Evolutionary conservation across 805 yeast species (phyloP).

Genomic region (Metschnikowia anglica): DNA sequence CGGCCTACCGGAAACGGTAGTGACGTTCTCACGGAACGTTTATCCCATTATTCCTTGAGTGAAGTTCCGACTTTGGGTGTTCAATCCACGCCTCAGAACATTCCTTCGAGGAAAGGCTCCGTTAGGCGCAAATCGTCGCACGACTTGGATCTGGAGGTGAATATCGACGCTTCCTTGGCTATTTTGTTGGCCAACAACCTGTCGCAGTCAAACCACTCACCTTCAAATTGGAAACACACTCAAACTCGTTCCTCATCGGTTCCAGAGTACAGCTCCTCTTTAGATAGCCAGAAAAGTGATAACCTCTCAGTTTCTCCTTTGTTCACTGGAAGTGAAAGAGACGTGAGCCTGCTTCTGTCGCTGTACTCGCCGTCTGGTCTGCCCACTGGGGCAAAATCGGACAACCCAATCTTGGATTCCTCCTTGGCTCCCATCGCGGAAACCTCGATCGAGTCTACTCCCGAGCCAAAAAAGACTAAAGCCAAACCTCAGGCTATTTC

Average conservation of each 20-base stretch:
- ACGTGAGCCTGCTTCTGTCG: constrained; percentile 41
- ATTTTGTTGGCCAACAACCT: constrained; percentile 25
- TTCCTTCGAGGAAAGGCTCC: constrained; percentile 12
- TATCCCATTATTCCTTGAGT: constrained; percentile 4
- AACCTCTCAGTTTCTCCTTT: constrained; percentile 33
- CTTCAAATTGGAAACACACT: constrained; percentile 9
- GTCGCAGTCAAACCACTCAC: constrained; percentile 7
- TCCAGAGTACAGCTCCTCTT: constrained; percentile 34
- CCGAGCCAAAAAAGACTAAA: constrained; percentile 16
- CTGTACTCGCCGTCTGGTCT: constrained; percentile 24
- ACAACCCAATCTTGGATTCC: constrained; percentile 10
- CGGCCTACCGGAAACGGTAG: constrained; percentile 28
- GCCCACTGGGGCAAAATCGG: constrained; percentile 13
- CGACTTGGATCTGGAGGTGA: constrained; percentile 31
- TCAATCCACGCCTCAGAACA: constrained; percentile 15
- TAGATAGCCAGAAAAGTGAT: constrained; percentile 43
- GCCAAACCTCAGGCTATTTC: constrained; percentile 7
- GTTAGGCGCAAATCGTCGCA: constrained; percentile 13
- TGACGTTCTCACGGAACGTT: constrained; percentile 8
- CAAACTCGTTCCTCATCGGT: neutral
- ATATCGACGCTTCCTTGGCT: constrained; percentile 50
- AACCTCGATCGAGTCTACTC: constrained; percentile 20
- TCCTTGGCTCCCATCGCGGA: constrained; percentile 27
- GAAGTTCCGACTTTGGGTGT: neutral
- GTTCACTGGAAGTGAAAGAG: constrained; percentile 34